These are phyloP conservation scores for Trametes polyzona DNA, from an alignment of 1,284 basidiomycete genomes.

Conservation along the genomic window DNA sequence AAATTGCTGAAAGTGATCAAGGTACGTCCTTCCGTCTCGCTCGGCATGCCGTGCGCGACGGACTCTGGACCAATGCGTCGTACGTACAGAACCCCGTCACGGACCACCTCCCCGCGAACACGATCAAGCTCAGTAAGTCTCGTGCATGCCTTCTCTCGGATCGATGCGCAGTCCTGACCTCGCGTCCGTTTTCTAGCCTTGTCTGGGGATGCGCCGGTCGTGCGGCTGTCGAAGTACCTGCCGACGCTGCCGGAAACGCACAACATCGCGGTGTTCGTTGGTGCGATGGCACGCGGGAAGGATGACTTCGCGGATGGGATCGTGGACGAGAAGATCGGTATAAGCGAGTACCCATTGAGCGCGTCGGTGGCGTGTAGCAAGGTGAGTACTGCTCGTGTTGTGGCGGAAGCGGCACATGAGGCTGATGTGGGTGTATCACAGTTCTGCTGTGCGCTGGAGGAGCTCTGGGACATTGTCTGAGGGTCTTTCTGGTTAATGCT, in stretches of 20 bases:
- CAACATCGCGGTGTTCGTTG: conserved; percentile 93
- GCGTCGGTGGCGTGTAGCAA: conserved; percentile 97
- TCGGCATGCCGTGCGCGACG: background rate
- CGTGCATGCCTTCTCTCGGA: conserved; percentile 1
- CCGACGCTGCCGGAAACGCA: conserved; percentile 85
- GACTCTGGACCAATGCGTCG: conserved; percentile 5
- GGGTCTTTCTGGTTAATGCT: conserved; percentile 3
- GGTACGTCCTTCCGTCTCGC: conserved; percentile 43
- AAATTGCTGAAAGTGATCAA: conserved; percentile 98
- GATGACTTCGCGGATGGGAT: conserved; percentile 98
- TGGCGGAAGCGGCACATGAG: background rate
- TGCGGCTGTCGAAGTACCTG: conserved; percentile 85
- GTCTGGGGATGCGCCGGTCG: conserved; percentile 88
- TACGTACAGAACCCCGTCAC: conserved; percentile 84
- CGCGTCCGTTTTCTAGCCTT: conserved; percentile 59
- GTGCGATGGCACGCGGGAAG: conserved; percentile 94
- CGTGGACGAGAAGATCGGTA: conserved; percentile 96
- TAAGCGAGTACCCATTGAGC: conserved; percentile 93
- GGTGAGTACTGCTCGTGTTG: conserved; percentile 48
- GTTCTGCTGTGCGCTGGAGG: conserved; percentile 47
- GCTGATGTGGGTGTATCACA: conserved; percentile 18
- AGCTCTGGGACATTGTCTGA: conserved; percentile 46
- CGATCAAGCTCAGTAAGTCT: conserved; percentile 89
- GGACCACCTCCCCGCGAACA: conserved; percentile 95
- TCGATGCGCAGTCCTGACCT: conserved; percentile 5